phyloP scores from a whole-genome alignment of 768 basidiomycete species.

The Mycena haematopus region DNA sequence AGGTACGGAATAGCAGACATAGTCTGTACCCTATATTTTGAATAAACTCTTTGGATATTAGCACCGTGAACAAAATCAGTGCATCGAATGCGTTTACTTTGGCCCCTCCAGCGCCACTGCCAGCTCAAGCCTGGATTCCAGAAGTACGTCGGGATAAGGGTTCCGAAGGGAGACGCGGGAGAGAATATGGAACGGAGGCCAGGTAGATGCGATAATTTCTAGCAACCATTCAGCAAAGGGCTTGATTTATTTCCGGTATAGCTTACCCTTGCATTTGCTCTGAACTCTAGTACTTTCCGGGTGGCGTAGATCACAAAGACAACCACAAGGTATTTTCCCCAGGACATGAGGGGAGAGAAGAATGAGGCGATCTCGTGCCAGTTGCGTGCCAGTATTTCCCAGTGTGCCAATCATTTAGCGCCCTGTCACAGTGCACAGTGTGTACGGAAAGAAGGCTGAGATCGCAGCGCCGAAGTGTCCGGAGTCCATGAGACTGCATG shows the following conservation, averaged over 20 bases:
- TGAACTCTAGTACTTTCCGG: background rate
- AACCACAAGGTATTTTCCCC: background rate
- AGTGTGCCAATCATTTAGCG: no score
- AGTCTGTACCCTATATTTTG: background rate
- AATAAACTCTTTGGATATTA: background rate
- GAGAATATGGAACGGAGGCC: background rate
- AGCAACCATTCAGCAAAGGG: background rate
- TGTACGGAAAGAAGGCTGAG: no score
- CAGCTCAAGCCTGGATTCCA: background rate
- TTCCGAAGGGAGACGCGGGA: background rate
- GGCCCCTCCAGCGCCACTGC: background rate
- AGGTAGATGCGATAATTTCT: background rate
- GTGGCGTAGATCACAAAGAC: background rate
- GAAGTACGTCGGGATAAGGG: background rate
- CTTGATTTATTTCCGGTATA: background rate
- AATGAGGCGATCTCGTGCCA: no score
- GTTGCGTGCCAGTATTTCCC: no score
- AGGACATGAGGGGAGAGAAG: no score
- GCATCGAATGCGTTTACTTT: no score
- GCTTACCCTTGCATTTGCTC: background rate
- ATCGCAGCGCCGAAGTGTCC: no score
- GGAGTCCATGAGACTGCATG: no score
- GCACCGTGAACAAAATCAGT: no score
- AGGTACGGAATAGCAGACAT: background rate
- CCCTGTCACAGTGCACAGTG: no score